Conservation (phyloP, 2,329 filamentous ascomycete genomes). For the Xylaria sp. region DNA sequence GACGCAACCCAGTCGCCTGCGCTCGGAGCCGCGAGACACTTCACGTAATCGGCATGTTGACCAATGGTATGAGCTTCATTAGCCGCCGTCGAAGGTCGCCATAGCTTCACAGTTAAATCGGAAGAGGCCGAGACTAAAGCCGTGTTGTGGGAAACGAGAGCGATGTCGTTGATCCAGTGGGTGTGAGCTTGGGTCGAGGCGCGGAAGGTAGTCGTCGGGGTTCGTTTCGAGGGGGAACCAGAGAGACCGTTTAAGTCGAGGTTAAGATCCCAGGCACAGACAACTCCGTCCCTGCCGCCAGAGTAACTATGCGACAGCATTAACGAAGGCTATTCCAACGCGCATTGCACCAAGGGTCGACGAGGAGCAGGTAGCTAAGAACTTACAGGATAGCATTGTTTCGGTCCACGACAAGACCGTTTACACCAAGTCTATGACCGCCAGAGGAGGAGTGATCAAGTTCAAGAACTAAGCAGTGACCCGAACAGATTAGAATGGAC, state of each 20-base stretch:
- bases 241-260: slow-evolving; percentile 64
- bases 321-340: slow-evolving; percentile 8
- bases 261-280: slow-evolving; percentile 94
- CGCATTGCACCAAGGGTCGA: background rate
- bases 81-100: slow-evolving; percentile 78
- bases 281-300: slow-evolving; percentile 91
- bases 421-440: slow-evolving; percentile 92
- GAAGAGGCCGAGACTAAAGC: slow-evolving; percentile 90
- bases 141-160: slow-evolving; percentile 78
- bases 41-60: slow-evolving; percentile 95
- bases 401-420: slow-evolving; percentile 88
- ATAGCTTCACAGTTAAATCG: slow-evolving; percentile 92
- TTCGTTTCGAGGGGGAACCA: slow-evolving; percentile 52
- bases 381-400: slow-evolving; percentile 86
- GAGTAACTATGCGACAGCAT: slow-evolving; percentile 75
- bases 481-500: slow-evolving; percentile 31
- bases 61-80: slow-evolving; percentile 83
- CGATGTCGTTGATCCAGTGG: slow-evolving; percentile 95
- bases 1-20: slow-evolving; percentile 88
- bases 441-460: slow-evolving; percentile 69
- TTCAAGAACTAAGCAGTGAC: slow-evolving; percentile 61
- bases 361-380: slow-evolving; percentile 31
- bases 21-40: slow-evolving; percentile 83
- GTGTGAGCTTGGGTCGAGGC: slow-evolving; percentile 80
- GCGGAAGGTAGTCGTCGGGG: slow-evolving; percentile 66